A percentile compares a stretch with the other conserved stretches of the same genome.
Conservation (phyloP, 257 asterid genomes). For the Solanum paucissectum region DNA sequence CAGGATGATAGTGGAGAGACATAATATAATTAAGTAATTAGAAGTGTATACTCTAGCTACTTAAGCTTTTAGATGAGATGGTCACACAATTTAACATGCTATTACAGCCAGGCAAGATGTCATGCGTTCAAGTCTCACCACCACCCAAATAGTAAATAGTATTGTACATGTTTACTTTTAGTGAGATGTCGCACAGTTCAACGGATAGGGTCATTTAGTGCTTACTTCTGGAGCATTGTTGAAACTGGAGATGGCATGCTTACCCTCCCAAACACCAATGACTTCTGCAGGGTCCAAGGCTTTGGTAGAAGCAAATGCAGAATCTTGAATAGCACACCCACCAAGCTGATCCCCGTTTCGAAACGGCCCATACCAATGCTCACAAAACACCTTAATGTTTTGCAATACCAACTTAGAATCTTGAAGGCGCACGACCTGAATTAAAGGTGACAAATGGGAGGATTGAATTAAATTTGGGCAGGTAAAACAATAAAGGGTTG, state of each 20-base stretch:
- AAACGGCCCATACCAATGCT: constrained; percentile 96
- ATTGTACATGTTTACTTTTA: neutral
- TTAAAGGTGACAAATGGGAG: neutral
- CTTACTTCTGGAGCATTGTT: constrained; percentile 18
- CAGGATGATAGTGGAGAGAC: neutral
- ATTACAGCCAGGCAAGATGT: neutral
- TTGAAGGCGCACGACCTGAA: constrained; percentile 28
- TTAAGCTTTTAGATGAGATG: neutral
- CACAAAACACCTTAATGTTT: constrained; percentile 45
- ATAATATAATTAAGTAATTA: neutral
- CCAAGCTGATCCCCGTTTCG: constrained; percentile 96
- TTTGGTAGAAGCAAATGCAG: constrained; percentile 81
- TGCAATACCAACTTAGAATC: constrained; percentile 22
- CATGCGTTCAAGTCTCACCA: neutral
- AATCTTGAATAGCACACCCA: constrained; percentile 76
- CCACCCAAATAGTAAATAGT: neutral
- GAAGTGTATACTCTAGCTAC: neutral
- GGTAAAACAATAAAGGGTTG: neutral
- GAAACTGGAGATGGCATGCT: constrained; percentile 28
- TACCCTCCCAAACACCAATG: constrained; percentile 54
- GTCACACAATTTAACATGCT: neutral
- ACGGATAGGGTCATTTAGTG: neutral
- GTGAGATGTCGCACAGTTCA: neutral
- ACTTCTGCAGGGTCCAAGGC: constrained; percentile 37
- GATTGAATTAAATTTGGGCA: neutral